Evolutionary conservation across 345 rosid genomes (phyloP).

Genomic region (Citrus sp.): DNA sequence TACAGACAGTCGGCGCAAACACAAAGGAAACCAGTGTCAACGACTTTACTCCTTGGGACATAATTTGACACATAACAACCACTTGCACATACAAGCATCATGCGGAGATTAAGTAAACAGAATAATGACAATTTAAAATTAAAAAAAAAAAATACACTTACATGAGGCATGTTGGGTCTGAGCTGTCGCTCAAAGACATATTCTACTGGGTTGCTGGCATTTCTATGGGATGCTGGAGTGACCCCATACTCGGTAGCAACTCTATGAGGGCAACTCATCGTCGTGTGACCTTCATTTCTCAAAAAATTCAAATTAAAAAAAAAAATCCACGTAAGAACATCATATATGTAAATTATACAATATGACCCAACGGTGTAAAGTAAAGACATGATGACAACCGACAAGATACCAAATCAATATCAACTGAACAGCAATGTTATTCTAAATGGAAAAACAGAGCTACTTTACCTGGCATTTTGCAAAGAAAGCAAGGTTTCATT

Average conservation of each 20-base stretch:
- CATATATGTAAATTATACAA: not conserved
- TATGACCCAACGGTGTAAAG: not conserved
- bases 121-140: not conserved
- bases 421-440: not conserved
- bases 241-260: constrained; percentile 65
- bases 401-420: not conserved
- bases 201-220: constrained; percentile 48
- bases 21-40: not conserved
- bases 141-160: constrained; percentile 20
- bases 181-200: constrained; percentile 81
- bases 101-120: not conserved
- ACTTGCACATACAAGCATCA: not conserved
- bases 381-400: not conserved
- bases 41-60: not conserved
- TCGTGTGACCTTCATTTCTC: constrained; percentile 77
- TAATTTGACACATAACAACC: not conserved
- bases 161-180: constrained; percentile 46
- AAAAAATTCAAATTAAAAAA: not conserved
- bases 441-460: not conserved
- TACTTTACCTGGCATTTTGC: constrained; percentile 85
- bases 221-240: constrained; percentile 54
- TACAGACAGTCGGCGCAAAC: not conserved
- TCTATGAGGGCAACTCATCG: constrained; percentile 81
- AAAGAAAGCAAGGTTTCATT: constrained; percentile 94
- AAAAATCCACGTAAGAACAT: not conserved